Conservation (phyloP, 495 filamentous ascomycete genomes). For the Penicillium roqueforti region DNA sequence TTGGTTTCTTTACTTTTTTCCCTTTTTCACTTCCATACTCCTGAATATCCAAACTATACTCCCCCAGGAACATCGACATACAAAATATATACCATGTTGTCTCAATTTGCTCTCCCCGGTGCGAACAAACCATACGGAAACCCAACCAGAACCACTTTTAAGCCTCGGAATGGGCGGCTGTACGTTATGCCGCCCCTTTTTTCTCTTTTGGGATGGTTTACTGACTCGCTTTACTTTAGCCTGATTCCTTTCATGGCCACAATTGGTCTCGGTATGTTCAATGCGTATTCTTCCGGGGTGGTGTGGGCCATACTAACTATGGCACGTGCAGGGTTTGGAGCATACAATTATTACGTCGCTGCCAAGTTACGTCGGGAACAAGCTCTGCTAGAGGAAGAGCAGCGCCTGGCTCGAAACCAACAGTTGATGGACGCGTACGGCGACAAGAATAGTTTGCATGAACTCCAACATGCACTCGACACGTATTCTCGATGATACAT, state of each 20-base stretch:
- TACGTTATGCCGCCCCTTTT: slow-evolving; percentile 8
- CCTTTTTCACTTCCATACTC: neutral
- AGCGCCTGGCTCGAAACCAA: slow-evolving; percentile 32
- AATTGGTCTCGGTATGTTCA: slow-evolving; percentile 27
- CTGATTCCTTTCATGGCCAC: slow-evolving; percentile 33
- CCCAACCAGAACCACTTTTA: slow-evolving; percentile 14
- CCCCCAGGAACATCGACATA: neutral
- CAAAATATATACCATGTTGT: slow-evolving; percentile 14
- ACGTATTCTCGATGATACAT: slow-evolving; percentile 35
- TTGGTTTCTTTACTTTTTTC: too few relatives aligned
- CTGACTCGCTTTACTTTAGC: slow-evolving; percentile 10
- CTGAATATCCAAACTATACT: neutral
- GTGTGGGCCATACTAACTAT: neutral
- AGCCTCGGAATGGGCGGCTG: slow-evolving; percentile 20
- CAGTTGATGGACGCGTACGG: slow-evolving; percentile 54
- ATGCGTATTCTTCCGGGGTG: too few relatives aligned
- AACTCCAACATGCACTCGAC: slow-evolving; percentile 55
- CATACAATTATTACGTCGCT: slow-evolving; percentile 27
- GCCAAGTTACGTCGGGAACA: slow-evolving; percentile 13
- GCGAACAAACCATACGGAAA: slow-evolving; percentile 18
- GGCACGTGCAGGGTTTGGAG: slow-evolving; percentile 25
- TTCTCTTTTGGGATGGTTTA: neutral
- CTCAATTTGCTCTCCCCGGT: slow-evolving; percentile 22
- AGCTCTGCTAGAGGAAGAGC: slow-evolving; percentile 27
- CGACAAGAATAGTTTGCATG: slow-evolving; percentile 52